Conservation (phyloP, 192 early-diverging fungal species). For the Backusella liffmaniae region DNA sequence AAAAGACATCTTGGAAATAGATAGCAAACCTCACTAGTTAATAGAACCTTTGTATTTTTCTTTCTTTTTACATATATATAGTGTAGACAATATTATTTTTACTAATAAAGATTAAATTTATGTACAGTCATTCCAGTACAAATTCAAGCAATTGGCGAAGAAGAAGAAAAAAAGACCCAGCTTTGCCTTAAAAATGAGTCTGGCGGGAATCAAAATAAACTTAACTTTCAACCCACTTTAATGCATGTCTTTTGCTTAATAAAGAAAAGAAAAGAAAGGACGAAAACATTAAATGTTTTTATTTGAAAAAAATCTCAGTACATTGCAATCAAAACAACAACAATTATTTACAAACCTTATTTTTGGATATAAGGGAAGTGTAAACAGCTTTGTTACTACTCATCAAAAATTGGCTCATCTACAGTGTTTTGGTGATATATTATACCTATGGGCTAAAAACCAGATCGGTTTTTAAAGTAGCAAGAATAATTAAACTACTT, state of each 20-base stretch:
- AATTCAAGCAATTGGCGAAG: neutral
- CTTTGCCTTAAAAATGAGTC: neutral
- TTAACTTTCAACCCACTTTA: neutral
- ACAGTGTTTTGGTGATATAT: neutral
- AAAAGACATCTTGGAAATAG: neutral
- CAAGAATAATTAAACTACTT: neutral
- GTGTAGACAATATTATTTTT: neutral
- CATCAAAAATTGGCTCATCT: neutral
- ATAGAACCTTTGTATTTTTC: neutral
- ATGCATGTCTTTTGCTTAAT: neutral
- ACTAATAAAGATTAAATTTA: neutral
- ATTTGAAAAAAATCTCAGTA: too few relatives aligned
- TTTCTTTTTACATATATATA: neutral
- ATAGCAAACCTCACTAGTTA: neutral
- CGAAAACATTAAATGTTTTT: neutral
- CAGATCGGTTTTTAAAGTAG: neutral
- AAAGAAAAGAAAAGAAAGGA: neutral
- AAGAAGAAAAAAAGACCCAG: neutral
- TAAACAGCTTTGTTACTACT: neutral
- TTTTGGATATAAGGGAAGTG: neutral
- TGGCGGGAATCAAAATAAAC: neutral
- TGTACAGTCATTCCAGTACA: neutral
- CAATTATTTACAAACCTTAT: neutral
- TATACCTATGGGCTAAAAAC: neutral
- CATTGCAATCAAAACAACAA: too few relatives aligned